Evolutionary conservation across 2,329 filamentous ascomycete species (phyloP), one percentile per base, ranked within the genome.

Genomic region (Zymoseptoria tritici): DNA sequence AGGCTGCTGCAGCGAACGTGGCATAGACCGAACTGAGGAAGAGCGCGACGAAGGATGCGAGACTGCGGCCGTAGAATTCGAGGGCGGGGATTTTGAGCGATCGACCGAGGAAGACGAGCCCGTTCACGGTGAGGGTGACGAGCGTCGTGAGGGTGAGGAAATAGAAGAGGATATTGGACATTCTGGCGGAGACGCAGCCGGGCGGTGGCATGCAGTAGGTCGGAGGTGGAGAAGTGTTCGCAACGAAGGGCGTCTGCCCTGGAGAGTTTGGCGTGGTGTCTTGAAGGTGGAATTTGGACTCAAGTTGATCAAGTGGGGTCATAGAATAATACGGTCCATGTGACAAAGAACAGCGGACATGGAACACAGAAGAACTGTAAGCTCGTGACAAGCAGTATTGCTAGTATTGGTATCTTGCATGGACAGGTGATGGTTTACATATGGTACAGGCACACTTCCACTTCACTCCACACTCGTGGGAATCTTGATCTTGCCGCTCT

Each of bases 1-100:
- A 81, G 60, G 84, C 69, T 62, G 92, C 82, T 52, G 89, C 91
- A 26, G 86, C 86, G 53, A 90, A 62, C 60, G 90, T 89, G 61
- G 92, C 94, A 75, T 90, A 95, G 67, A 80, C 74, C 26, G 92
- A 77, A 69, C 74, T 77, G 21, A 76, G 53, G 54, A 76, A 54
- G 58, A 80, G 72, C 22, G 72, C 70, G 63, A 68, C 58, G 64
- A 73, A 75, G 51, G 77, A 76, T 16, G 77, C 76, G 56, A 79
- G 65, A 59, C 81, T 77, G 71, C 90, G 88, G 66, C 87, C 88
- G 67, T 80, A 81, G 77, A 90, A 93, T 72, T 80, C 83, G 56
- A 75, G 67, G 11, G 73, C 61, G 52, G 73, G 72, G 21, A 71
- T 68, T 20, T 68, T 58, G 54, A 66, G 61, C 4, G 70, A 58